Base-by-base conservation (phyloP, 163 green algal genomes). In the Scenedesmus sp. region DNA sequence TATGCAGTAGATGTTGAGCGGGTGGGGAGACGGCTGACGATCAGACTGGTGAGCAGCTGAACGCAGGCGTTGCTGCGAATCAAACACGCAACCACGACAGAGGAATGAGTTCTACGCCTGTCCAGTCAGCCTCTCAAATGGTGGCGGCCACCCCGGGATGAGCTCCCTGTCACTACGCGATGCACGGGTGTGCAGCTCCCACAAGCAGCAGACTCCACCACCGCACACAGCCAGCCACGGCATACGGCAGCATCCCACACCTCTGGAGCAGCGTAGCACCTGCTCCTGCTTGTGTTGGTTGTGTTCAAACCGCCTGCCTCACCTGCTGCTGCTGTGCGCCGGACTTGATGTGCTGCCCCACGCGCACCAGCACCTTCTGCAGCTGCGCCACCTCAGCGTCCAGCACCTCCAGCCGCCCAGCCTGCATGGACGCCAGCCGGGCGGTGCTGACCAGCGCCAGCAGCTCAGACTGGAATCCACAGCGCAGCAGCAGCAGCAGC, bases 321-420 rank as follows among this genome's bases (percentile, higher is more conserved):
- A 87, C 87, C 87, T 91, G 79, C 43, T 87, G 78, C 79, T 87
- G 76, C 51, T 84, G 79, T 78, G 79, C 59, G 16, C 87, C 87
- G 22, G 20, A 24, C 30, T 78, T 40, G 16, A 91, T 82, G 80
- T 70, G 81, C 15, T 76, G 46, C 12, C 87, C 79, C 33, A 91
- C 79, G 40, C 26, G 56, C 61, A 72, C 59, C 56, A 91, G 80
- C 79, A 91, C 26, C 79, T 20, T n/a, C 79, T 91, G 78, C 79
- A 91, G 56, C 79, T 91, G 40, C 56, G 43, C 68, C 26, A 91
- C 79, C 79, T 91, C 79, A n/a, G 30, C 33, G 43, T 91, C 87
- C n/a, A 91, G 87, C 35, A 49, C 53, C 87, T 91, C 79, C 42
- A 91, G 61, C 43, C 61, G 79, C 44, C 9, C 59, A 61, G 87